These are phyloP conservation scores for Diversispora eburnea DNA, from an alignment of 192 early-diverging fungal species.

Conservation along the genomic window DNA sequence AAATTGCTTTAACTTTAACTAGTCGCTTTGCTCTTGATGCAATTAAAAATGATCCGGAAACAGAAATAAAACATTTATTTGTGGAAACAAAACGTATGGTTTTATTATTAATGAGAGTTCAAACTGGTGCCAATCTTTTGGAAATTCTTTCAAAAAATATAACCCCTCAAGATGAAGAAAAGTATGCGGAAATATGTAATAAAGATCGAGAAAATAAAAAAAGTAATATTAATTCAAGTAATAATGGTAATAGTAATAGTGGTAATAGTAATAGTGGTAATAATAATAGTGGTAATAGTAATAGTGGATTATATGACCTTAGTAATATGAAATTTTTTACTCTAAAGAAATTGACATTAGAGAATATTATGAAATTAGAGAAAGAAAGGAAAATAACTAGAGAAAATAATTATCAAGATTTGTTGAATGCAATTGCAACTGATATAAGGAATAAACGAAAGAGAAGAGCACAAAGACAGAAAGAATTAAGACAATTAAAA, in stretches of 20 bases:
- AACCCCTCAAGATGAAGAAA: conserved; percentile 70
- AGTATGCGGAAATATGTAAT: conserved; percentile 49
- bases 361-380: conserved; percentile 81
- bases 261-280: conserved; percentile 30
- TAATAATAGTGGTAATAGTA: not conserved
- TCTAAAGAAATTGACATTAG: conserved; percentile 77
- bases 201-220: conserved; percentile 33
- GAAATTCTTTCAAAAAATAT: conserved; percentile 80
- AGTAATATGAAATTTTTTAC: conserved; percentile 65
- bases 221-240: conserved; percentile 27
- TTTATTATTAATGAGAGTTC: conserved; percentile 79
- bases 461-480: conserved; percentile 68
- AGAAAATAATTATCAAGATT: conserved; percentile 83
- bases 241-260: no score
- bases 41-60: conserved; percentile 42
- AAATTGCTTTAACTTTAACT: conserved; percentile 65
- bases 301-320: conserved; percentile 41
- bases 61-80: conserved; percentile 64
- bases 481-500: conserved; percentile 70
- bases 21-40: conserved; percentile 63
- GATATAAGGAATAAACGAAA: conserved; percentile 92
- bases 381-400: conserved; percentile 63
- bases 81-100: conserved; percentile 89
- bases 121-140: conserved; percentile 75
- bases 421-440: conserved; percentile 87